Conservation (phyloP, 805 yeast species). For the Kluyveromyces siamensis region DNA sequence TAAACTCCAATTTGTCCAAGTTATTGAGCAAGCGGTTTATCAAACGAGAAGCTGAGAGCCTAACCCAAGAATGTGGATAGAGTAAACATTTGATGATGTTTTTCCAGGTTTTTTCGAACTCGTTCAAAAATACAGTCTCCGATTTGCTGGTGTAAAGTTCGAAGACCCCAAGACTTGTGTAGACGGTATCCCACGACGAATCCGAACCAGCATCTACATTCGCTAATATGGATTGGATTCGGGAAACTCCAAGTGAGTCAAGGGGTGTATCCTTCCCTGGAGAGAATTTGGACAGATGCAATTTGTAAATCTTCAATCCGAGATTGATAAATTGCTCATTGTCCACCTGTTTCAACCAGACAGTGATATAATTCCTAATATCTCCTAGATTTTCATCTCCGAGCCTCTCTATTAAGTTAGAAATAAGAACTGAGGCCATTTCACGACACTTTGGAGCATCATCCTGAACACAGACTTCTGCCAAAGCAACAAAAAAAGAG, state of each 20-base stretch:
- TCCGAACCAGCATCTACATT: conserved; percentile 34
- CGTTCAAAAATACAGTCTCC: conserved; percentile 22
- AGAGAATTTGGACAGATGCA: conserved; percentile 45
- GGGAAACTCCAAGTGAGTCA: conserved; percentile 33
- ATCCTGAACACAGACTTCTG: conserved; percentile 71
- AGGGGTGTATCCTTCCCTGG: conserved; percentile 30
- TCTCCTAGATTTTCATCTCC: conserved; percentile 27
- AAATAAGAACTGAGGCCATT: conserved; percentile 60
- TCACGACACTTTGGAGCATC: conserved; percentile 73
- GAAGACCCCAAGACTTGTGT: conserved; percentile 51
- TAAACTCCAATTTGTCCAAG: conserved; percentile 21
- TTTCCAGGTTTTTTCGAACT: conserved; percentile 40
- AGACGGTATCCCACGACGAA: conserved; percentile 70
- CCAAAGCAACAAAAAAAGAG: conserved; percentile 75
- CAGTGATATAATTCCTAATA: conserved; percentile 31
- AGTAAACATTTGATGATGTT: conserved; percentile 46
- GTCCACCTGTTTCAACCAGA: conserved; percentile 56
- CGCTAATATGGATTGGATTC: conserved; percentile 28
- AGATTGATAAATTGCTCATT: conserved; percentile 53
- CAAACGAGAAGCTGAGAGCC: conserved; percentile 56
- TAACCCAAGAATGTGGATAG: conserved; percentile 90
- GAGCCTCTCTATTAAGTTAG: conserved; percentile 44
- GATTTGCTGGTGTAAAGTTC: conserved; percentile 33
- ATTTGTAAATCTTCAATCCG: conserved; percentile 63
- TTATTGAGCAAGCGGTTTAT: conserved; percentile 43